Percentiles rank a stretch among this genome's conserved stretches.
Evolutionary conservation across 1,284 basidiomycete species (phyloP).

Genomic region (Pseudomicrostroma phylloplanum): DNA sequence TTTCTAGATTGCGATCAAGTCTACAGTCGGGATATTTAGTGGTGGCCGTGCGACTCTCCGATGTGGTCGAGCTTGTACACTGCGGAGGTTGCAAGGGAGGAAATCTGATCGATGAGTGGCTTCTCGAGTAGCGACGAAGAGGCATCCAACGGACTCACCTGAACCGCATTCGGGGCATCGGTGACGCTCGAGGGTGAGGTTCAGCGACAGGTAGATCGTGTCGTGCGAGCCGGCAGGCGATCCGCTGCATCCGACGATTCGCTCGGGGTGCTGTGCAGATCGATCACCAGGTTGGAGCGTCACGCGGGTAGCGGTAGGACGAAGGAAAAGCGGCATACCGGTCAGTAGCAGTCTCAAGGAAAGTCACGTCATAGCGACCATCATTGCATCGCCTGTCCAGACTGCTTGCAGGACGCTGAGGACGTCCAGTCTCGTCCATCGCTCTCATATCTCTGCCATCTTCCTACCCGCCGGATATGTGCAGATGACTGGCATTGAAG

Average conservation of each 20-base stretch:
- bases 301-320: too few relatives aligned
- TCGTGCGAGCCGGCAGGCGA: conserved; percentile 48
- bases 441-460: too few relatives aligned
- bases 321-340: too few relatives aligned
- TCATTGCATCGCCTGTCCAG: too few relatives aligned
- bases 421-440: too few relatives aligned
- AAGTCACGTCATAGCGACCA: not conserved
- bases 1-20: not conserved
- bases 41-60: not conserved
- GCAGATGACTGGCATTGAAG: too few relatives aligned
- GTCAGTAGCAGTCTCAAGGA: too few relatives aligned
- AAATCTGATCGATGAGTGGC: too few relatives aligned
- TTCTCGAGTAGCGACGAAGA: too few relatives aligned
- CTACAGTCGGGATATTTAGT: not conserved
- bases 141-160: conserved; percentile 26
- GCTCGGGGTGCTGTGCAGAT: conserved; percentile 30
- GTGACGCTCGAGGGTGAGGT: conserved; percentile 36
- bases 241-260: conserved; percentile 48
- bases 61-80: conserved; percentile 4
- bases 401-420: too few relatives aligned
- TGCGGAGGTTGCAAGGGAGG: too few relatives aligned
- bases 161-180: conserved; percentile 48
- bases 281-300: not conserved
- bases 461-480: too few relatives aligned
- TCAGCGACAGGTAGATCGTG: conserved; percentile 46